A percentile compares a stretch with the other conserved stretches of the same genome.
Evolutionary conservation across 495 filamentous ascomycete species (phyloP).

Genomic region (Geoglossum glabrum): DNA sequence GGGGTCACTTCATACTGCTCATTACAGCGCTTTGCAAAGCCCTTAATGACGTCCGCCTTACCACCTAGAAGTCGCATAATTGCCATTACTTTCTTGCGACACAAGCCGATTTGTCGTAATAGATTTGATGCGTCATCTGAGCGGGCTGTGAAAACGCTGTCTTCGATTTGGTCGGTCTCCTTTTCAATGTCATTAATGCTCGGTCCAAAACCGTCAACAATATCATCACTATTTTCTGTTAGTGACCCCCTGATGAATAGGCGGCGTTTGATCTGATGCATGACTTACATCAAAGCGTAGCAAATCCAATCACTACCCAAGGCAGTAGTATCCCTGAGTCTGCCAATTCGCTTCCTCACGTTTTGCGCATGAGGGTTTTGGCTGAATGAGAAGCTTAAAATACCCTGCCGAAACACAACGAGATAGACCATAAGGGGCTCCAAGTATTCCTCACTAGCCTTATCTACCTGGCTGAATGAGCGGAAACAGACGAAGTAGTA

Average conservation of each 20-base stretch:
- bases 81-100: conserved; percentile 85
- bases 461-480: conserved; percentile 70
- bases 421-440: conserved; percentile 93
- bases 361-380: conserved; percentile 67
- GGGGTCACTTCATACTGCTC: conserved; percentile 88
- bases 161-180: conserved; percentile 85
- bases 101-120: conserved; percentile 68
- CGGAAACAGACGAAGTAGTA: conserved; percentile 98
- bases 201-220: conserved; percentile 87
- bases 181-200: conserved; percentile 67
- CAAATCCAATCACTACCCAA: conserved; percentile 96
- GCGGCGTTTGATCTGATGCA: neutral
- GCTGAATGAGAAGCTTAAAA: conserved; percentile 79
- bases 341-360: conserved; percentile 78
- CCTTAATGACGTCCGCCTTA: conserved; percentile 91
- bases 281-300: conserved; percentile 81
- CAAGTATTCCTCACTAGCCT: conserved; percentile 52
- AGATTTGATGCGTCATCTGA: conserved; percentile 72
- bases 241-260: conserved; percentile 2
- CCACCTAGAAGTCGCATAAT: conserved; percentile 83
- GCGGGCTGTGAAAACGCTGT: conserved; percentile 78
- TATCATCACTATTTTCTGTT: conserved; percentile 49
- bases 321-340: conserved; percentile 80
- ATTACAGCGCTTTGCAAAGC: conserved; percentile 96
- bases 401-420: conserved; percentile 88